phyloP scores from a whole-genome alignment of 495 filamentous ascomycete species.

The Aspergillus panamensis region DNA sequence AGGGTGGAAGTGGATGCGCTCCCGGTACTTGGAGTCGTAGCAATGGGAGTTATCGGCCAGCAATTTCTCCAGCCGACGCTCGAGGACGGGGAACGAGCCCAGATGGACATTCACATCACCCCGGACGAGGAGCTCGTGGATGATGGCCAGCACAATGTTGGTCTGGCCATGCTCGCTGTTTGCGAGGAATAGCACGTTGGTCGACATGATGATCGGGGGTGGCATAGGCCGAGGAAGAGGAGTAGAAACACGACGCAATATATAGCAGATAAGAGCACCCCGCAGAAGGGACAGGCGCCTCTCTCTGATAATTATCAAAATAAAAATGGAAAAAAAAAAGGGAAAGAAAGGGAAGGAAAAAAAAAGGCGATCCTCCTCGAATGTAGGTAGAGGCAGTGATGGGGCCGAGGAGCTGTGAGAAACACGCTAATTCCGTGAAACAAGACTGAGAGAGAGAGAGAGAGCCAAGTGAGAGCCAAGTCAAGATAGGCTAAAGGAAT shows the following conservation, averaged over 20 bases:
- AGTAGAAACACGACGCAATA: not conserved
- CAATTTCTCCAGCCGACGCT: constrained; percentile 29
- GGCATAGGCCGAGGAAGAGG: not conserved
- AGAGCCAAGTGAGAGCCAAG: no score
- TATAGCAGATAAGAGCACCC: no score
- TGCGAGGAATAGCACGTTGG: constrained; percentile 47
- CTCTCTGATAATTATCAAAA: no score
- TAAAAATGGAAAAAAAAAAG: not conserved
- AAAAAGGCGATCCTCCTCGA: no score
- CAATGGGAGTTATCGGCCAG: constrained; percentile 26
- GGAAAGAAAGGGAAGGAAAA: not conserved
- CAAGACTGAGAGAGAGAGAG: no score
- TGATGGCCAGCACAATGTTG: constrained; percentile 52
- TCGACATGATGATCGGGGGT: constrained; percentile 2
- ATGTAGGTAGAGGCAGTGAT: no score
- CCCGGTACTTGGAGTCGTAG: constrained; percentile 26
- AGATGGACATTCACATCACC: constrained; percentile 48
- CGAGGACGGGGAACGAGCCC: constrained; percentile 45
- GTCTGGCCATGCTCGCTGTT: constrained; percentile 55
- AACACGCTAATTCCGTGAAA: no score
- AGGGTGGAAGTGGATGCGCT: constrained; percentile 37
- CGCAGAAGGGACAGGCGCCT: no score
- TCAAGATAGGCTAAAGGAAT: no score
- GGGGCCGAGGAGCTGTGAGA: no score
- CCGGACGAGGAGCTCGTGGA: constrained; percentile 47